Base-by-base conservation (phyloP, 2,329 filamentous ascomycete genomes). In the Xylariaceae sp. region DNA sequence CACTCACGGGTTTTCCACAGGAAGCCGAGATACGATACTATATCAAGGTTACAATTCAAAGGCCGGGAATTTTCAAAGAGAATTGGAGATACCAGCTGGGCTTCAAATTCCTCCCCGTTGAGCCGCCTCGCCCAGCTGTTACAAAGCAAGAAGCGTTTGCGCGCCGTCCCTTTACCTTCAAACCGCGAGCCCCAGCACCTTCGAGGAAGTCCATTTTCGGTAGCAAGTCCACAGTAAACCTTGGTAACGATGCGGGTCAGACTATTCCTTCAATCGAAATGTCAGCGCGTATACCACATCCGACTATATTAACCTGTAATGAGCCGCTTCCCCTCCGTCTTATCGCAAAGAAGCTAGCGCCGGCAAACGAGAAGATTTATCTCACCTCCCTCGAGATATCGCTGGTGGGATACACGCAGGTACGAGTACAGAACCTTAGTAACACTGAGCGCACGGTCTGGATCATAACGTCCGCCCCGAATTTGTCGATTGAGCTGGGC, bases 11-110 rank as follows among this genome's bases (percentile, higher is more conserved):
- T 3, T 90, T 93, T 51, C 87, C 88, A 0, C 85, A 84, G 24
- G 81, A 90, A 63, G 91, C 90, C 17, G 89, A 95, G 64, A 90
- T 97, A 45, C 79, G 83, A 52, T 98, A 98, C 66, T 98, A 87
- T 61, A 76, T 97, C 60, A 98, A 98, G 63, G 89, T 86, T n/a
- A 97, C 93, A 0, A 82, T 97, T 4, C 87, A 89, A 56, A 76
- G 89, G n/a, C 89, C 89, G 0, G 83, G 86, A 12, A 75, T 96
- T 44, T 88, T 94, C 65, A 91, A 91, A 60, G 89, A 95, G 66
- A 96, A 96, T 56, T 86, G 89, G 63, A 75, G 90, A 16, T 73
- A 74, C 49, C 69, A 78, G 48, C 58, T 74, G 28, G 80, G 82
- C 28, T 85, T 96, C 66, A 91, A 87, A 44, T 93, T 98, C 61